These are phyloP conservation scores for Tetradesmus lagerheimii DNA, from an alignment of 139 green algal genomes.

Conservation along the genomic window DNA sequence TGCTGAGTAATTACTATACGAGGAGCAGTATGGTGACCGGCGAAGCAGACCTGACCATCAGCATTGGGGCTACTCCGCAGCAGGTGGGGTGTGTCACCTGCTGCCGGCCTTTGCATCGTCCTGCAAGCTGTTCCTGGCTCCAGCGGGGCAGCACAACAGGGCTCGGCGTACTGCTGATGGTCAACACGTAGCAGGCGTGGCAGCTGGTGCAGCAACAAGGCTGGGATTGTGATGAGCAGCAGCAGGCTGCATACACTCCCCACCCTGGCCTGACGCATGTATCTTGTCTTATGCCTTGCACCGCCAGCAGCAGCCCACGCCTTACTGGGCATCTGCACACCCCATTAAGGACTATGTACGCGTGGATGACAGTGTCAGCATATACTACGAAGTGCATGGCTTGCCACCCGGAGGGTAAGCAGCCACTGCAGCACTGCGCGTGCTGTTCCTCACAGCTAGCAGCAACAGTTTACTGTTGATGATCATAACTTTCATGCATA, in stretches of 20 bases:
- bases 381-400: conserved; percentile 48
- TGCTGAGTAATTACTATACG: neutral
- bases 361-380: neutral
- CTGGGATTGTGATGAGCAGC: neutral
- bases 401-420: conserved; percentile 18
- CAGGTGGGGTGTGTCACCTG: neutral
- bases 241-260: neutral
- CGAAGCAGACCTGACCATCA: neutral
- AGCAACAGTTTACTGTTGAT: neutral
- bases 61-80: neutral
- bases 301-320: neutral
- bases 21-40: neutral
- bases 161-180: neutral
- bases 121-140: neutral
- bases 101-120: neutral
- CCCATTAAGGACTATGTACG: conserved; percentile 5
- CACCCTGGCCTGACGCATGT: neutral
- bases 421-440: neutral
- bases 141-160: neutral
- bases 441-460: neutral
- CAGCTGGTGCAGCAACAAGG: neutral
- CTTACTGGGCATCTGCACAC: neutral
- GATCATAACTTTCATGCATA: neutral
- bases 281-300: neutral
- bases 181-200: neutral